These are phyloP conservation scores for Suillus plorans DNA, from an alignment of 768 basidiomycete species.

Conservation along the genomic window DNA sequence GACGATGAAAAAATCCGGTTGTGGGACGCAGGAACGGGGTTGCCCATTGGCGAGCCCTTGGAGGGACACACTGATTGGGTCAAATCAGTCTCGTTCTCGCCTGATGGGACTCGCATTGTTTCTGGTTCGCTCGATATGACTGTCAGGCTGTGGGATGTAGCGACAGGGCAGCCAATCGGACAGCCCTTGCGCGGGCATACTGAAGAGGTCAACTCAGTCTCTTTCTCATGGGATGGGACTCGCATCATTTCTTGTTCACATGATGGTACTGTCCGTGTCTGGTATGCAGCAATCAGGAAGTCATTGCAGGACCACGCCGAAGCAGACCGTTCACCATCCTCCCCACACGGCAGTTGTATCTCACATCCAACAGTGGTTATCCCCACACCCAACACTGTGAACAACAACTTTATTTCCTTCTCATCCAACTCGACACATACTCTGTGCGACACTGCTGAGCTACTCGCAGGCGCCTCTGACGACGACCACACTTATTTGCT, in stretches of 20 bases:
- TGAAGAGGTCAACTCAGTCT: conserved; percentile 11
- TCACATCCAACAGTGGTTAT: too few relatives aligned
- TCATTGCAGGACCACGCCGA: too few relatives aligned
- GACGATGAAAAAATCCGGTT: too few relatives aligned
- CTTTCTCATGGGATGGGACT: conserved; percentile 19
- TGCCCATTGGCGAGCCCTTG: too few relatives aligned
- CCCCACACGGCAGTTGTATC: neutral
- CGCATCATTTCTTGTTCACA: neutral
- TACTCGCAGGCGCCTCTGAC: neutral
- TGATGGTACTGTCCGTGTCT: too few relatives aligned
- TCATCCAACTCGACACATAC: neutral
- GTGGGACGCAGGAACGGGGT: too few relatives aligned
- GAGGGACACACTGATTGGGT: too few relatives aligned
- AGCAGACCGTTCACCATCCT: neutral
- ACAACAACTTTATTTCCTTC: too few relatives aligned
- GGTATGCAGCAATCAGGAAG: too few relatives aligned
- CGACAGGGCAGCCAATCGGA: neutral
- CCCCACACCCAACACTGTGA: too few relatives aligned
- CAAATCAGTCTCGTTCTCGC: too few relatives aligned
- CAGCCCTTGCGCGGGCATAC: conserved; percentile 12
- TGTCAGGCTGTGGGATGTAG: conserved; percentile 10
- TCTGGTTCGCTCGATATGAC: neutral
- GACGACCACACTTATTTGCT: neutral
- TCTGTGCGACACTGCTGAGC: neutral
- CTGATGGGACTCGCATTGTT: too few relatives aligned